These are phyloP conservation scores for Kwoniella mangroviensis DNA, from an alignment of 768 basidiomycete species.

Conservation along the genomic window DNA sequence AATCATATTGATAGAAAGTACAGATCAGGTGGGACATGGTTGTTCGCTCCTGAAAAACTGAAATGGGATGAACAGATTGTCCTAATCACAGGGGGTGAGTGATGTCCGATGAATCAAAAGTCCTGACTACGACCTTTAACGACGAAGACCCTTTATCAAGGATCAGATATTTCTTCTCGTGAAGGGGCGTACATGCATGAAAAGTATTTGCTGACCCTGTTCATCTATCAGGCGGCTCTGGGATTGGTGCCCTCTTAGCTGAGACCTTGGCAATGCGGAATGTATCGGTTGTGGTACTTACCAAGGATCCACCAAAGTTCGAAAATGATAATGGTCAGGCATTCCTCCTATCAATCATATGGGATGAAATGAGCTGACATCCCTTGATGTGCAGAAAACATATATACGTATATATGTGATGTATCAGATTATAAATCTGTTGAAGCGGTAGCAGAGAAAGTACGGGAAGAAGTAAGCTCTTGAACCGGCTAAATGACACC, in stretches of 20 bases:
- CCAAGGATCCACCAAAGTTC: slow-evolving; percentile 71
- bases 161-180: no score
- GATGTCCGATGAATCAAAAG: background rate
- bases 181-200: no score
- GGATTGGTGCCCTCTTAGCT: slow-evolving; percentile 84
- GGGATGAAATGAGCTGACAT: slow-evolving; percentile 1
- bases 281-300: slow-evolving; percentile 82
- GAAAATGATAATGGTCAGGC: slow-evolving; percentile 72
- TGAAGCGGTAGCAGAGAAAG: slow-evolving; percentile 70
- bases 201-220: no score
- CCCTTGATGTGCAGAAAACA: slow-evolving; percentile 65
- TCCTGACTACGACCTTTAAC: no score
- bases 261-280: slow-evolving; percentile 82
- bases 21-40: slow-evolving; percentile 58
- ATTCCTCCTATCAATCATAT: background rate
- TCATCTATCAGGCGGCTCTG: slow-evolving; percentile 71
- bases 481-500: no score
- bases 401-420: slow-evolving; percentile 87
- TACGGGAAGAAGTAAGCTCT: slow-evolving; percentile 73
- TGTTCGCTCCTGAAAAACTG: slow-evolving; percentile 67
- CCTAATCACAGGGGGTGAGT: slow-evolving; percentile 83
- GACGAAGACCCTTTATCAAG: no score
- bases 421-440: slow-evolving; percentile 88
- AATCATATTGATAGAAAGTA: slow-evolving; percentile 74
- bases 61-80: slow-evolving; percentile 91